A percentile compares a stretch with the other conserved stretches of the same genome.
Evolutionary conservation across 2,329 filamentous ascomycete species (phyloP).

Genomic region (Triangularia setosa): DNA sequence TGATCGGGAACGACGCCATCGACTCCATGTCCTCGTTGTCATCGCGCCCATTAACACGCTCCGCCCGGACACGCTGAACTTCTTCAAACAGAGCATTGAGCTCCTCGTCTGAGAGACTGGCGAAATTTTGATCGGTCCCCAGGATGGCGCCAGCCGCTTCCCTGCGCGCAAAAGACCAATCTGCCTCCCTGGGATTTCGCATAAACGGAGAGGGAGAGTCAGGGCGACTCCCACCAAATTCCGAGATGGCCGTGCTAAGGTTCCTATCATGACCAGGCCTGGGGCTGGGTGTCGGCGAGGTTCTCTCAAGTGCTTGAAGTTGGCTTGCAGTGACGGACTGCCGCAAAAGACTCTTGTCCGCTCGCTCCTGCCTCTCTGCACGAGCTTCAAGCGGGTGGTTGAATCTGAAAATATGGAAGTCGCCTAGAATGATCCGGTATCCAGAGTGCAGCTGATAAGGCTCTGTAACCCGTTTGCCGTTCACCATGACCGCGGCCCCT

Average conservation of each 20-base stretch:
- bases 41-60: conserved; percentile 67
- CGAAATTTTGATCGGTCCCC: conserved; percentile 86
- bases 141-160: conserved; percentile 91
- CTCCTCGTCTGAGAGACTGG: conserved; percentile 87
- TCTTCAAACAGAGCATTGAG: conserved; percentile 91
- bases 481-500: conserved; percentile 97
- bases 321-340: conserved; percentile 70
- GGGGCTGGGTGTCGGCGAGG: conserved; percentile 54
- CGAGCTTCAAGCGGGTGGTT: conserved; percentile 96
- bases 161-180: conserved; percentile 89
- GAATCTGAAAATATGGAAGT: conserved; percentile 98
- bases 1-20: conserved; percentile 76
- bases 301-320: conserved; percentile 54
- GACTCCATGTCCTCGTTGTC: conserved; percentile 90
- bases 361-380: conserved; percentile 83
- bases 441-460: conserved; percentile 84
- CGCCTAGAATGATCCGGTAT: conserved; percentile 90
- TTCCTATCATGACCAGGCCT: conserved; percentile 69
- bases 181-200: conserved; percentile 71
- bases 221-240: conserved; percentile 72
- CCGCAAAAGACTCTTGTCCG: conserved; percentile 71
- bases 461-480: conserved; percentile 83
- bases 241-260: conserved; percentile 74
- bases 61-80: conserved; percentile 80
- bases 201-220: conserved; percentile 71